Evolutionary conservation across 495 filamentous ascomycete genomes (phyloP).

Genomic region (Sabuloglossum arenarium): DNA sequence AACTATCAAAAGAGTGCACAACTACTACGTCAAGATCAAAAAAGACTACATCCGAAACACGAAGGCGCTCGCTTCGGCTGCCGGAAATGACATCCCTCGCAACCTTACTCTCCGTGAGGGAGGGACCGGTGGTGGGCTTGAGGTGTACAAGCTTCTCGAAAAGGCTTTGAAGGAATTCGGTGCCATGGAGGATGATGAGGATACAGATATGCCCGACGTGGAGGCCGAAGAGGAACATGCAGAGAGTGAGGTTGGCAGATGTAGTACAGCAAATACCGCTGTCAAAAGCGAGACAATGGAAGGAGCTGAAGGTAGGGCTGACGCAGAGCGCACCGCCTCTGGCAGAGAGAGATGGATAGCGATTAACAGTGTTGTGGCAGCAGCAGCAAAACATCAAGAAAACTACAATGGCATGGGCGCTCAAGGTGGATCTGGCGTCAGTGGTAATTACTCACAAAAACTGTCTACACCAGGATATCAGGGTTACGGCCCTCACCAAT

Average conservation of each 20-base stretch:
- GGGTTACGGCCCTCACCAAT: not conserved
- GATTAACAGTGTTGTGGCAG: conserved; percentile 11
- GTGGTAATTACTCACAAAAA: not conserved
- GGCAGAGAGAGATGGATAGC: conserved; percentile 19
- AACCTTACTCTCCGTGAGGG: conserved; percentile 27
- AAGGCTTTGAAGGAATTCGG: conserved; percentile 37
- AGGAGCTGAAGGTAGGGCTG: conserved; percentile 2
- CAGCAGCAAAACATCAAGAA: not conserved
- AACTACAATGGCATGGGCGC: not conserved
- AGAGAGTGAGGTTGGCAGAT: not conserved
- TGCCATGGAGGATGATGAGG: conserved; percentile 23
- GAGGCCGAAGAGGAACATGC: not conserved
- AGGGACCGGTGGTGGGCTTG: conserved; percentile 39
- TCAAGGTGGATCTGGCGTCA: not conserved
- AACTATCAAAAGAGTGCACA: conserved; percentile 44
- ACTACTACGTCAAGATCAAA: conserved; percentile 43
- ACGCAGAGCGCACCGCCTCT: conserved; percentile 13
- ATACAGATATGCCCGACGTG: not conserved
- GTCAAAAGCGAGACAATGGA: conserved; percentile 24
- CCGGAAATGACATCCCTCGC: not conserved
- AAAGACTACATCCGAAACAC: conserved; percentile 33
- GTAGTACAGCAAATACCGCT: conserved; percentile 13
- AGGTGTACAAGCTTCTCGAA: conserved; percentile 47
- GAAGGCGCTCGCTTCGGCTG: conserved; percentile 20
- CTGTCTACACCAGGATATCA: not conserved